Conservation (phyloP, 257 asterid species). For the Fraxinus americana region DNA sequence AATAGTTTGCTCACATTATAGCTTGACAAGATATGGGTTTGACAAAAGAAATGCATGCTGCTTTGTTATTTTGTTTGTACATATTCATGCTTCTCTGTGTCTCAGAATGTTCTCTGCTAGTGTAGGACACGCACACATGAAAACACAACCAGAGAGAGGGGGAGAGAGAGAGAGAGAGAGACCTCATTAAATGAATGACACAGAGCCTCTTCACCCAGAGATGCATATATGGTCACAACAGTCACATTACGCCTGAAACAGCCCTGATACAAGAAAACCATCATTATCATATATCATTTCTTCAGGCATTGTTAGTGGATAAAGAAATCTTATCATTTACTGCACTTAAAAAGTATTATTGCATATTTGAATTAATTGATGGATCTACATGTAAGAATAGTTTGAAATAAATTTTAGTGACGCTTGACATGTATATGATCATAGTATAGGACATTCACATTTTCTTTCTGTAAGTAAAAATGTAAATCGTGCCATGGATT, state of each 20-base stretch:
- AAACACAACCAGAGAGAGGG: not conserved
- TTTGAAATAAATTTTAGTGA: not conserved
- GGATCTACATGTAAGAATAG: not conserved
- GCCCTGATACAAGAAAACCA: constrained; percentile 55
- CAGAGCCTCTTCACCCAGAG: constrained; percentile 95
- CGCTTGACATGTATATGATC: not conserved
- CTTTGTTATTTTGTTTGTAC: not conserved
- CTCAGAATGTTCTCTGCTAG: not conserved
- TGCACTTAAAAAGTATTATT: constrained; percentile 1
- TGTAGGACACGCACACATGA: not conserved
- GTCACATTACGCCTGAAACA: constrained; percentile 96
- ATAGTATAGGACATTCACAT: not conserved
- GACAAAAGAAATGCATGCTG: not conserved
- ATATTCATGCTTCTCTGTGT: not conserved
- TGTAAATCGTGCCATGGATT: not conserved
- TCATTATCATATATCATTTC: constrained; percentile 14
- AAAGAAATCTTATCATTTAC: not conserved
- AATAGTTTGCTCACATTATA: not conserved
- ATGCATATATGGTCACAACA: constrained; percentile 96
- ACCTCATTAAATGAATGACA: constrained; percentile 98
- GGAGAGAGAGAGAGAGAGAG: constrained; percentile 17
- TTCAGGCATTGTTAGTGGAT: constrained; percentile 3
- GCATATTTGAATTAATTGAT: not conserved
- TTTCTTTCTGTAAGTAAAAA: not conserved
- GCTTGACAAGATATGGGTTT: not conserved